These are phyloP conservation scores for Gymnopilus dilepis DNA, from an alignment of 768 basidiomycete species.

Conservation along the genomic window DNA sequence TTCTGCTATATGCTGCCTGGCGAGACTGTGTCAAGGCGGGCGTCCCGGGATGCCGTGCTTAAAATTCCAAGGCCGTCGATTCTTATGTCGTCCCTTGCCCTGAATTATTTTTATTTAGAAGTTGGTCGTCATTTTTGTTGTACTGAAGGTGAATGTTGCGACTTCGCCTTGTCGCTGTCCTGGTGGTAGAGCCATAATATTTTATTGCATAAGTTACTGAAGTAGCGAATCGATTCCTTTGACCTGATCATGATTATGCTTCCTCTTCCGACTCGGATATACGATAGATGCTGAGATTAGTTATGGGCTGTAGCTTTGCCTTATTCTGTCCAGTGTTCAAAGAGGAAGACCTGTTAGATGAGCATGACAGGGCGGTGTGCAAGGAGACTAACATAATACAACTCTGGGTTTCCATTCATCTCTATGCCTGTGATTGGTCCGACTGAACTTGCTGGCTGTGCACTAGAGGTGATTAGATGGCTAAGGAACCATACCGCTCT, in stretches of 20 bases:
- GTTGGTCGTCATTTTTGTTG: background rate
- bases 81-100: background rate
- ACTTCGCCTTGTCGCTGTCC: background rate
- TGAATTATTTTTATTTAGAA: slow-evolving; percentile 5
- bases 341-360: background rate
- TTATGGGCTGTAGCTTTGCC: slow-evolving; percentile 1
- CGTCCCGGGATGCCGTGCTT: slow-evolving; percentile 21
- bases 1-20: slow-evolving; percentile 45
- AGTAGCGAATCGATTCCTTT: background rate
- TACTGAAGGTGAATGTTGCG: background rate
- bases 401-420: slow-evolving; percentile 1
- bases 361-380: background rate
- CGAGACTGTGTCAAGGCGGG: slow-evolving; percentile 39
- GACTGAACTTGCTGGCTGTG: background rate
- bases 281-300: slow-evolving; percentile 12
- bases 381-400: background rate
- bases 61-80: background rate
- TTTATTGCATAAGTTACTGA: background rate
- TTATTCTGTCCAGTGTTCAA: slow-evolving; percentile 7
- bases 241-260: background rate
- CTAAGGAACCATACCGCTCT: background rate
- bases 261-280: slow-evolving; percentile 18
- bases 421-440: background rate
- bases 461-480: background rate
- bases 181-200: background rate